Evolutionary conservation across 208 protist species (phyloP).

Genomic region (Trichomonas vaginalis): DNA sequence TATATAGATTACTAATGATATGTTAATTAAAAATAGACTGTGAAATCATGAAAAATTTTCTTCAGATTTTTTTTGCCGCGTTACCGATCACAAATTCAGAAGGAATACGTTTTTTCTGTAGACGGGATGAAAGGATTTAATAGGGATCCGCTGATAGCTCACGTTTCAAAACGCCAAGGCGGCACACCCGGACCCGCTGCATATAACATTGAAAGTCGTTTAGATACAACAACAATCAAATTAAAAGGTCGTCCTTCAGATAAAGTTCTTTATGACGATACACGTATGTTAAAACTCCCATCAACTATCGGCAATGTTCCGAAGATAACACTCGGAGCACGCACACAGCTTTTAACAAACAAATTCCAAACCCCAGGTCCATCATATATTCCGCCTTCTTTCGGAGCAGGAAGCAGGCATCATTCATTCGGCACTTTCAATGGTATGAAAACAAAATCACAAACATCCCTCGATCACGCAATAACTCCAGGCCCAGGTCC

Average conservation of each 20-base stretch:
- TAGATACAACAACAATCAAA: not conserved
- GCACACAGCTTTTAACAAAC: not conserved
- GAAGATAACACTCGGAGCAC: not conserved
- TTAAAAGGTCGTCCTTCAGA: not conserved
- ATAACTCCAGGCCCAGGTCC: constrained; percentile 11
- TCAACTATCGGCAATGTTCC: not conserved
- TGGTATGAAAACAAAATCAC: not conserved
- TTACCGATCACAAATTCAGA: too few species aligned
- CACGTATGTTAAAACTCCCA: not conserved
- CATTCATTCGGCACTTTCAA: not conserved
- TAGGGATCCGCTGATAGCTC: not conserved
- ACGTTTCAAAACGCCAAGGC: not conserved
- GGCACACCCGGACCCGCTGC: not conserved
- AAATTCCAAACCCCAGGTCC: not conserved
- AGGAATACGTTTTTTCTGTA: not conserved
- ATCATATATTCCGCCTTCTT: not conserved
- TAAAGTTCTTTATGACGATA: not conserved
- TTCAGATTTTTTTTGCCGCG: too few species aligned
- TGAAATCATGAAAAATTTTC: too few species aligned
- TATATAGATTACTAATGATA: too few species aligned
- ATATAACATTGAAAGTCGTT: not conserved
- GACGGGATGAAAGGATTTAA: not conserved
- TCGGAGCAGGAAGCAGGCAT: not conserved
- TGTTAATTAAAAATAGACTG: too few species aligned
- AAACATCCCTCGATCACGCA: not conserved